Conservation (phyloP, 768 basidiomycete species). For the Podaxis rugospora region DNA sequence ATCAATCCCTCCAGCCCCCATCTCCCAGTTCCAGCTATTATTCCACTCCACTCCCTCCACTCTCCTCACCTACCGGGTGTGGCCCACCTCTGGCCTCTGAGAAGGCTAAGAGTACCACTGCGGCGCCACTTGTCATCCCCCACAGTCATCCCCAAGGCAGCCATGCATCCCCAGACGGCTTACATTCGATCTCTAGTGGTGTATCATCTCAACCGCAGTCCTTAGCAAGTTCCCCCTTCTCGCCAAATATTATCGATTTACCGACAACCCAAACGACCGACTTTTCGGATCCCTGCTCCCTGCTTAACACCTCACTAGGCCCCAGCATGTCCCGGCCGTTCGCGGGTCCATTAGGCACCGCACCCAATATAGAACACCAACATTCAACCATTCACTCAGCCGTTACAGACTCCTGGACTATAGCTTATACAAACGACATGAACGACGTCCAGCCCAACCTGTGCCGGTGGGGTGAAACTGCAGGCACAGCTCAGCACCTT, state of each 20-base stretch:
- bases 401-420: background rate
- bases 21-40: background rate
- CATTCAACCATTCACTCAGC: background rate
- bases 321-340: background rate
- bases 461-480: background rate
- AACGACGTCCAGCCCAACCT: background rate
- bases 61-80: background rate
- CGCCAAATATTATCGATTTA: background rate
- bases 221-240: background rate
- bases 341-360: background rate
- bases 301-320: background rate
- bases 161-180: background rate
- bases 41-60: background rate
- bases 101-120: background rate
- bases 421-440: background rate
- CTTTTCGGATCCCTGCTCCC: background rate
- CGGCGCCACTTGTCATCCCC: background rate
- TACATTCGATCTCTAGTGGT: background rate
- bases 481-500: background rate
- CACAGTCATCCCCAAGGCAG: background rate
- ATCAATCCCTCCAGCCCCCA: background rate
- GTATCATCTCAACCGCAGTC: background rate
- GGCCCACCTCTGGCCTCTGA: background rate
- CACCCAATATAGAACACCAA: background rate
- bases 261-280: background rate